Evolutionary conservation across 73 alveolate species (phyloP), one percentile per base, ranked within the genome.

Genomic region (Stentor coeruleus): DNA sequence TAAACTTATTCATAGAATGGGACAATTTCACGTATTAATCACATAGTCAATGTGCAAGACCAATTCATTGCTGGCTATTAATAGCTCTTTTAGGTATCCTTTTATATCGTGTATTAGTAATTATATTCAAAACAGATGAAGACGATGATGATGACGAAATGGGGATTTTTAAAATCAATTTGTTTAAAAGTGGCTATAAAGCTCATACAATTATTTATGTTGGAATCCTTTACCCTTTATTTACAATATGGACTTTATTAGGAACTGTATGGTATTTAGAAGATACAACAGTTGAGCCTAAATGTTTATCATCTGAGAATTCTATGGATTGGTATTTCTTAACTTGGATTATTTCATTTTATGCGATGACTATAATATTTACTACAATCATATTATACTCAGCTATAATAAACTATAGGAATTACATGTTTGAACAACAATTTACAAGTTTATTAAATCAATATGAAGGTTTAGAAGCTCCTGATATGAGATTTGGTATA

Each of bases 261-360:
- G 79, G 79, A 66, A 66, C 79, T 26, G n/a, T 66, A 1, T 66
- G 79, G 37, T 66, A 20, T 33, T 20, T 31, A 26, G 79, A 66
- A 33, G 33, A 66, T 26, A 20, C 37, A 33, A 66, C 77, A 3
- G 11, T 28, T 3, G 3, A 59, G 11, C 30, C 39, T 20, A 59
- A 6, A 20, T 59, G 11, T 59, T 59, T 59, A 20, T 3, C 28
- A 3, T 4, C 77, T 28, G 77, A 4, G 3, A 6, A 59, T 28
- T 14, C 11, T 6, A 6, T 28, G 30, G 3, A 3, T 59, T 6
- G 11, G 36, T 59, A 59, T 28, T 59, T 59, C 3, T 59, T 59
- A 3, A 59, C 36, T 6, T 6, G 36, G 11, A 59, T 59, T 20
- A 3, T 59, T 28, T 14, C 77, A 3, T 59, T 59, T 59, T 59